Conservation (phyloP, 352 stramenopile genomes). For the Globisporangium sylvaticum region DNA sequence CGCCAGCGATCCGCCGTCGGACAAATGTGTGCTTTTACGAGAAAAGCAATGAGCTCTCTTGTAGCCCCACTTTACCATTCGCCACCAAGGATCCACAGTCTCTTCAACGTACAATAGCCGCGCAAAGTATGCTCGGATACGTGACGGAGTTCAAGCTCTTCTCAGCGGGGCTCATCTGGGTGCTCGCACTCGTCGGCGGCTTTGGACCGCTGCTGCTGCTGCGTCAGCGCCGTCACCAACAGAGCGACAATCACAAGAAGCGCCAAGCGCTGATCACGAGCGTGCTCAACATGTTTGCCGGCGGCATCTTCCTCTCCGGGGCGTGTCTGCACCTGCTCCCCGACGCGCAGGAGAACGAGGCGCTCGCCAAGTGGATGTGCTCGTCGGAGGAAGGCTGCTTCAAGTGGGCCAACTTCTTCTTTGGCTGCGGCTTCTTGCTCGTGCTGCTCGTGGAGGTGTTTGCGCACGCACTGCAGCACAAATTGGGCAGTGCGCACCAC, state of each 20-base stretch:
- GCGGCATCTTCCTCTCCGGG: conserved; percentile 74
- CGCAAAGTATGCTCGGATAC: conserved; percentile 23
- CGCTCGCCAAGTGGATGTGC: conserved; percentile 46
- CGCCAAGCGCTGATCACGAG: conserved; percentile 19
- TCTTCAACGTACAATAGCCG: not conserved
- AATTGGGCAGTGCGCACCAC: conserved; percentile 25
- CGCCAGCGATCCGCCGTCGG: conserved; percentile 6
- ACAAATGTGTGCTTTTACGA: not conserved
- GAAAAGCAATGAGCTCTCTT: not conserved
- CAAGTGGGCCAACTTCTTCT: conserved; percentile 80
- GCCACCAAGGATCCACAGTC: not conserved
- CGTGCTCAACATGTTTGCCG: conserved; percentile 78
- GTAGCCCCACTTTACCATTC: conserved; percentile 6
- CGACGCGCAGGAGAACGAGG: conserved; percentile 63
- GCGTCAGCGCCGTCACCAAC: conserved; percentile 29
- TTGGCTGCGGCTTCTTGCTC: conserved; percentile 66
- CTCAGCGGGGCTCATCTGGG: conserved; percentile 52
- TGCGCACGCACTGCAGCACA: conserved; percentile 54
- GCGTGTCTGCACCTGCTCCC: conserved; percentile 80
- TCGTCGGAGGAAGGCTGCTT: conserved; percentile 43
- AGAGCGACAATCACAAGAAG: conserved; percentile 17
- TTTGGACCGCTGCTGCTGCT: conserved; percentile 47
- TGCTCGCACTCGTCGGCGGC: conserved; percentile 49
- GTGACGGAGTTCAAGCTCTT: conserved; percentile 66
- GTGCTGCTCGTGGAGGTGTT: conserved; percentile 72